A percentile compares a stretch with the other conserved stretches of the same genome.
Evolutionary conservation across 176 grass and related monocot species (phyloP).

Genomic region (Neostapfia colusana): DNA sequence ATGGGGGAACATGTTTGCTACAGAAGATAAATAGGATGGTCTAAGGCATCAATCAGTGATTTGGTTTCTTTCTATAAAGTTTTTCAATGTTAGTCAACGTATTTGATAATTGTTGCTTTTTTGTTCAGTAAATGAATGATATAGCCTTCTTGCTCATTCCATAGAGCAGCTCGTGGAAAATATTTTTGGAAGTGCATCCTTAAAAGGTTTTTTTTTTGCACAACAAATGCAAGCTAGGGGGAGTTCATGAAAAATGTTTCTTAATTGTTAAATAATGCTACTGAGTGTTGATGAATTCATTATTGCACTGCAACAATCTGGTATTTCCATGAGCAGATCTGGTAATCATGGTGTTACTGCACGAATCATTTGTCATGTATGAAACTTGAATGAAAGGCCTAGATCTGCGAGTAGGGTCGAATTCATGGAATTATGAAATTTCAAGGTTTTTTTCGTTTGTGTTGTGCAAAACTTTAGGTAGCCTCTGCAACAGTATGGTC

Average conservation of each 20-base stretch:
- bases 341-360: background rate
- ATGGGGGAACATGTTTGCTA: background rate
- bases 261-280: background rate
- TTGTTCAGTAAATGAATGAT: conserved; percentile 19
- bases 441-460: conserved; percentile 13
- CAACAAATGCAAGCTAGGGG: background rate
- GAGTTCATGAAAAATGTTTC: background rate
- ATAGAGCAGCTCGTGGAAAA: conserved; percentile 14
- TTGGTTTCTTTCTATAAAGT: conserved; percentile 3
- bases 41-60: background rate
- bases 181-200: background rate
- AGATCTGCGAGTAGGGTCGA: background rate
- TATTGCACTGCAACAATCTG: background rate
- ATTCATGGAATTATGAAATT: background rate
- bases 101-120: background rate
- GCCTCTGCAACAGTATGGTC: background rate
- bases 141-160: conserved; percentile 8
- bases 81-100: conserved; percentile 12
- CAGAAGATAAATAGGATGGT: background rate
- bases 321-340: background rate
- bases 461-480: background rate
- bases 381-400: conserved; percentile 17
- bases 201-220: background rate
- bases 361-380: background rate
- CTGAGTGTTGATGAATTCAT: background rate